phyloP scores from a whole-genome alignment of 1,284 basidiomycete genomes.

The Cutaneotrichosporon cavernicola region DNA sequence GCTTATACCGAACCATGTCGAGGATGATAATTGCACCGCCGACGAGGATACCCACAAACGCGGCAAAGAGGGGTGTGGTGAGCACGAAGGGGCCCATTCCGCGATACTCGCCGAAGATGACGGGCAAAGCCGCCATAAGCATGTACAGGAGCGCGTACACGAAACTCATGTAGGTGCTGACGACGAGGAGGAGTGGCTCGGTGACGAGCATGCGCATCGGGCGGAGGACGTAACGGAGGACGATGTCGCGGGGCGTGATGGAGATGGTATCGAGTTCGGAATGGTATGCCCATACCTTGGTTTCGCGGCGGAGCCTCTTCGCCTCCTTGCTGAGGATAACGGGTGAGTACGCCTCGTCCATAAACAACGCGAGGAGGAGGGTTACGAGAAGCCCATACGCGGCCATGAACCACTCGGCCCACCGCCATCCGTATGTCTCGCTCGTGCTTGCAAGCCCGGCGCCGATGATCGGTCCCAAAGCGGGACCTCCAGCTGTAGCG shows the following conservation, averaged over 20 bases:
- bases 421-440: constrained; percentile 25
- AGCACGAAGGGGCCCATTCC: constrained; percentile 17
- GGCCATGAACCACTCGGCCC: constrained; percentile 31
- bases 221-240: constrained; percentile 27
- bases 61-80: constrained; percentile 22
- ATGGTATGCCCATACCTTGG: constrained; percentile 26
- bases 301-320: constrained; percentile 16
- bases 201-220: constrained; percentile 28
- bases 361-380: constrained; percentile 16
- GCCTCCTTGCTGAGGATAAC: constrained; percentile 26
- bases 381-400: constrained; percentile 24
- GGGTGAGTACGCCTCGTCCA: constrained; percentile 29
- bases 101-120: constrained; percentile 31
- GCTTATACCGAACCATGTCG: constrained; percentile 27
- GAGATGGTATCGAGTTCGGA: constrained; percentile 24
- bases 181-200: constrained; percentile 31
- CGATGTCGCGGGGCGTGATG: constrained; percentile 23
- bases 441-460: constrained; percentile 19
- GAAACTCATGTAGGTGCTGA: constrained; percentile 31
- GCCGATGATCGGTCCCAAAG: constrained; percentile 25
- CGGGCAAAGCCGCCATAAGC: constrained; percentile 30
- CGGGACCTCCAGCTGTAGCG: constrained; percentile 24
- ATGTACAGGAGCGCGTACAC: constrained; percentile 34
- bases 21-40: constrained; percentile 27
- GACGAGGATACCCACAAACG: constrained; percentile 27